phyloP scores from a whole-genome alignment of 139 green algal species.

The Trebouxia sp. region DNA sequence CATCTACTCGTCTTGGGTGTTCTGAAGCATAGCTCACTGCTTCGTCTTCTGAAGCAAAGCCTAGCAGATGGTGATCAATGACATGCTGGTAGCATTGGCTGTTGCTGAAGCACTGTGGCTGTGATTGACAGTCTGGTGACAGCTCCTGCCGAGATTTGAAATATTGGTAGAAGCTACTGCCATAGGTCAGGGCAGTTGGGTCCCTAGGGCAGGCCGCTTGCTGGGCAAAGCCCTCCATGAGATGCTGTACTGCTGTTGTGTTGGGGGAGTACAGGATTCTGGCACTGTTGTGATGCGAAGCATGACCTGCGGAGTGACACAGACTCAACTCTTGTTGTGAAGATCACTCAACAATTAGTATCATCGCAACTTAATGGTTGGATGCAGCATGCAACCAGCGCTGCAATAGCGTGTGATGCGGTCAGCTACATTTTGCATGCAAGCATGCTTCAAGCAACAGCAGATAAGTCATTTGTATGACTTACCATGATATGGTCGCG shows the following conservation, averaged over 20 bases:
- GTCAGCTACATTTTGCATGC: neutral
- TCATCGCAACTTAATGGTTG: neutral
- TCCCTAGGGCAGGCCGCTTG: slow-evolving; percentile 58
- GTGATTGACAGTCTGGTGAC: slow-evolving; percentile 37
- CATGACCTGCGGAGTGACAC: slow-evolving; percentile 50
- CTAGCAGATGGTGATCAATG: slow-evolving; percentile 15
- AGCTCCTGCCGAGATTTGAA: slow-evolving; percentile 39
- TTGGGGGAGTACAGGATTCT: slow-evolving; percentile 57
- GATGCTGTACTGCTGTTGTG: slow-evolving; percentile 38
- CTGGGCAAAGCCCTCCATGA: slow-evolving; percentile 48
- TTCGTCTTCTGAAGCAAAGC: slow-evolving; percentile 27
- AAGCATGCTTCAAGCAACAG: neutral
- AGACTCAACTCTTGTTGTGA: neutral
- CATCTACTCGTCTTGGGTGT: slow-evolving; percentile 29
- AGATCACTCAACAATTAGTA: too few species aligned
- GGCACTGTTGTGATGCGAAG: slow-evolving; percentile 16
- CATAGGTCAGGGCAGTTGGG: slow-evolving; percentile 38
- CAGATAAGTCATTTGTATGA: neutral
- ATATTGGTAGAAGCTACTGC: slow-evolving; percentile 57
- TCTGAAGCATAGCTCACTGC: neutral
- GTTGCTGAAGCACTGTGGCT: slow-evolving; percentile 44
- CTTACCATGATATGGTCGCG: slow-evolving; percentile 54
- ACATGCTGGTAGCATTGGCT: slow-evolving; percentile 56
- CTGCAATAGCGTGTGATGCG: neutral
- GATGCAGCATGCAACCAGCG: neutral